A percentile compares a stretch with the other conserved stretches of the same genome.
phyloP scores from a whole-genome alignment of 2,329 filamentous ascomycete genomes.

The Chlorencoelia australis region DNA sequence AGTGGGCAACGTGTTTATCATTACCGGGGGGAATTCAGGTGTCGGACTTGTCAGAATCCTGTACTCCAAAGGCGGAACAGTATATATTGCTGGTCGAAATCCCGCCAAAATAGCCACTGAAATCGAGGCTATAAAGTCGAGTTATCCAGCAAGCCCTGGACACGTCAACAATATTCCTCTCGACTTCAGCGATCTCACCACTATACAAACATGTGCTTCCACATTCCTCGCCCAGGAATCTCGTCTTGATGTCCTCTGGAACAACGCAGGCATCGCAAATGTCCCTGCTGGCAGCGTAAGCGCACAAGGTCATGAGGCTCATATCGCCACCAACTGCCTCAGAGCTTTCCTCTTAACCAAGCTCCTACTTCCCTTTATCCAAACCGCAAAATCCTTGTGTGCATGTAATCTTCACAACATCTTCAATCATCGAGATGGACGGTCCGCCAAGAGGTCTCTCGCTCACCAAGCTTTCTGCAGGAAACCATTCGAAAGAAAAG shows the following conservation, averaged over 20 bases:
- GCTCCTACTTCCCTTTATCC: conserved; percentile 32
- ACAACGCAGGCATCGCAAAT: conserved; percentile 29
- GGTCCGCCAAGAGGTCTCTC: neutral
- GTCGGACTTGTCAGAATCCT: conserved; percentile 38
- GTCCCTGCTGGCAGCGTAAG: conserved; percentile 10
- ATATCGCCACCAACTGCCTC: conserved; percentile 12
- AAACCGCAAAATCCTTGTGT: neutral
- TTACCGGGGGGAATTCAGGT: conserved; percentile 28
- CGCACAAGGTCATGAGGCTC: conserved; percentile 10
- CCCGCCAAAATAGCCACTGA: conserved; percentile 27
- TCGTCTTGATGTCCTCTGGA: conserved; percentile 30
- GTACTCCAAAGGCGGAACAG: conserved; percentile 37
- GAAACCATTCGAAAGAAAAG: conserved; percentile 1
- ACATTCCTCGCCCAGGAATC: conserved; percentile 27
- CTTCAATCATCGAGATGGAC: neutral
- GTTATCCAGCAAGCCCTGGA: conserved; percentile 12
- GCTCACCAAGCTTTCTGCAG: neutral
- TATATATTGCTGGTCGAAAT: conserved; percentile 39
- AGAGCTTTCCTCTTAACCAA: conserved; percentile 13
- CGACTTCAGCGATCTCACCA: conserved; percentile 28
- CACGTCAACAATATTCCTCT: conserved; percentile 27
- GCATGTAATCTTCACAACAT: neutral
- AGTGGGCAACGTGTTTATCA: conserved; percentile 28
- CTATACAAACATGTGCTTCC: conserved; percentile 27
- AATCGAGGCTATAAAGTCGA: conserved; percentile 19